Evolutionary conservation across 1,284 basidiomycete species (phyloP), one percentile per base, ranked within the genome.

Genomic region (Coniferiporia weirii): DNA sequence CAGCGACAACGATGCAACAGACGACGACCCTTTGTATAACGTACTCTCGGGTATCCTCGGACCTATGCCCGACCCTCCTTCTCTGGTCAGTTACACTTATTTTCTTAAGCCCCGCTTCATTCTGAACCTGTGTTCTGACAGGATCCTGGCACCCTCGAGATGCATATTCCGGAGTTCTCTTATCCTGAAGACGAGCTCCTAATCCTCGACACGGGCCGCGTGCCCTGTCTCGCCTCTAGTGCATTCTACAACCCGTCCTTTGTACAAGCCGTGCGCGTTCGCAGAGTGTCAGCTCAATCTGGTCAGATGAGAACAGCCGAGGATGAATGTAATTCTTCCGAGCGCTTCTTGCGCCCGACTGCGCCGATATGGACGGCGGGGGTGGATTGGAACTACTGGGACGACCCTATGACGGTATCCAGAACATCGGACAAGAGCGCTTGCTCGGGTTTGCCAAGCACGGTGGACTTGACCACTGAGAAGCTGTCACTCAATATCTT

Each of bases 221-320:
- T 60, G 34, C 59, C 59, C n/a, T 51, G 53, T 13, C 53, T 60
- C 27, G 59, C 59, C 19, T 56, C 53, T 10, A 60, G 53, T 22
- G 20, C 54, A 3, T 60, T 54, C 17, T 60, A 60, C 19, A 20
- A 4, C 6, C 56, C 56, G 17, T 46, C 51, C 1, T 46, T 47
- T 34, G 50, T 52, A 15, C 51, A 58, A 34, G 50, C 8, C 35
- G 32, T 36, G n/a, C 44, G 54, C 19, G 19, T 19, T n/a, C 44
- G 44, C 44, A 46, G 17, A 9, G 44, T 46, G 17, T n/a, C 12
- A 20, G 44, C 44, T 46, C 44, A 12, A 19, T 19, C 44, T 2
- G 38, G 15, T 40, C 38, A 3, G 9, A 12, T 15, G 15, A 40
- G 15, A 15, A 12, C 38, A 12, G 38, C 38, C 9, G 44, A 46